Percentiles rank a stretch among this genome's conserved stretches.
Conservation (phyloP, 352 stramenopile genomes). For the Phytophthora pseudosyringae region DNA sequence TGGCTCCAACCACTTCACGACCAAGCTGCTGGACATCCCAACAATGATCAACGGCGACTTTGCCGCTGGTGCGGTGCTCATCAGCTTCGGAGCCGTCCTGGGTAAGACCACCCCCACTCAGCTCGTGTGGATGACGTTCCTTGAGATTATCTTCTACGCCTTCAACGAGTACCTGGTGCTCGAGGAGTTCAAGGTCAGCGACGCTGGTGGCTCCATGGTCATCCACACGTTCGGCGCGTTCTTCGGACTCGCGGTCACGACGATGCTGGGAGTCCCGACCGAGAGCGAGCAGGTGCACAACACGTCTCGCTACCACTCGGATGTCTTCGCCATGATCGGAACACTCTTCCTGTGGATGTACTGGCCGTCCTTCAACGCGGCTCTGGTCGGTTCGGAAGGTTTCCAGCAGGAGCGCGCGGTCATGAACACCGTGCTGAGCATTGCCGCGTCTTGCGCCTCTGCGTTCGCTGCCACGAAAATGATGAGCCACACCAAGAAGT, state of each 20-base stretch:
- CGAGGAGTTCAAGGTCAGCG: constrained; percentile 60
- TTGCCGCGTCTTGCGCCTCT: constrained; percentile 60
- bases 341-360: constrained; percentile 90
- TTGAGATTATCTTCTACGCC: constrained; percentile 79
- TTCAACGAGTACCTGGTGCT: constrained; percentile 82
- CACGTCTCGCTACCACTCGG: constrained; percentile 71
- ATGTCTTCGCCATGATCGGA: constrained; percentile 85
- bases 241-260: constrained; percentile 76
- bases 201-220: constrained; percentile 83
- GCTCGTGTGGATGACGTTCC: constrained; percentile 78
- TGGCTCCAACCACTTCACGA: constrained; percentile 44
- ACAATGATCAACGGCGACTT: constrained; percentile 86
- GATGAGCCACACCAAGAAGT: constrained; percentile 61
- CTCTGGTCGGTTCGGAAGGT: constrained; percentile 55
- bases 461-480: constrained; percentile 62
- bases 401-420: constrained; percentile 77
- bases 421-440: constrained; percentile 82
- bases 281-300: constrained; percentile 54
- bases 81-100: constrained; percentile 81
- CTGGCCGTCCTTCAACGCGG: constrained; percentile 88
- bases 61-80: constrained; percentile 74
- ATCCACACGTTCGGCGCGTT: constrained; percentile 89
- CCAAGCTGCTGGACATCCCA: constrained; percentile 62
- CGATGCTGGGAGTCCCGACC: constrained; percentile 58
- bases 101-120: constrained; percentile 81